Conservation (phyloP, 2,329 filamentous ascomycete species). For the Erysiphe pulchra region DNA sequence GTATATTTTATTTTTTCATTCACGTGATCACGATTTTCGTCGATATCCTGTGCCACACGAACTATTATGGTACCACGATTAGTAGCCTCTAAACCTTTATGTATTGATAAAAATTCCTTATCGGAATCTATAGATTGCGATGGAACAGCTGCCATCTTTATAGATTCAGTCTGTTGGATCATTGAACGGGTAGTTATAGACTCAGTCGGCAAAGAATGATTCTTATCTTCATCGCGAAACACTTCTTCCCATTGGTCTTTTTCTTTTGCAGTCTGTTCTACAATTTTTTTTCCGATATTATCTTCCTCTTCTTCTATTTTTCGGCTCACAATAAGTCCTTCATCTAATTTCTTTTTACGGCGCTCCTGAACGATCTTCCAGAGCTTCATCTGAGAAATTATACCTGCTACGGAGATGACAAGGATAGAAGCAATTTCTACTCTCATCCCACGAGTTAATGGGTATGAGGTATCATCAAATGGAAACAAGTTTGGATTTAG, state of each 20-base stretch:
- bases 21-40: neutral
- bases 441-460: slow-evolving; percentile 60
- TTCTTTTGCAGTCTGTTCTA: slow-evolving; percentile 34
- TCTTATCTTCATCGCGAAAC: slow-evolving; percentile 35
- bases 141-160: slow-evolving; percentile 7
- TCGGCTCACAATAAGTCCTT: slow-evolving; percentile 22
- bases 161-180: slow-evolving; percentile 19
- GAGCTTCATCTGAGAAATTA: slow-evolving; percentile 63
- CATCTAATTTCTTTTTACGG: slow-evolving; percentile 25
- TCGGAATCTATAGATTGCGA: slow-evolving; percentile 18
- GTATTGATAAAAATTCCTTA: slow-evolving; percentile 15
- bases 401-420: slow-evolving; percentile 45
- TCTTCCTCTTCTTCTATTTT: slow-evolving; percentile 40
- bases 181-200: slow-evolving; percentile 17
- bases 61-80: slow-evolving; percentile 11
- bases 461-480: slow-evolving; percentile 49
- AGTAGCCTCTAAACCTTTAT: slow-evolving; percentile 12
- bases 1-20: neutral
- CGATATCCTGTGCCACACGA: slow-evolving; percentile 4
- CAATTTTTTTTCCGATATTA: slow-evolving; percentile 39
- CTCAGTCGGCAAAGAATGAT: slow-evolving; percentile 5
- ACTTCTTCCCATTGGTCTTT: slow-evolving; percentile 48
- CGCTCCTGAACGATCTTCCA: slow-evolving; percentile 56
- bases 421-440: slow-evolving; percentile 63
- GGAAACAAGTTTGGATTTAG: slow-evolving; percentile 65